Base-by-base conservation (phyloP, 108 stramenopile species). In the Discostella stelligeroides region DNA sequence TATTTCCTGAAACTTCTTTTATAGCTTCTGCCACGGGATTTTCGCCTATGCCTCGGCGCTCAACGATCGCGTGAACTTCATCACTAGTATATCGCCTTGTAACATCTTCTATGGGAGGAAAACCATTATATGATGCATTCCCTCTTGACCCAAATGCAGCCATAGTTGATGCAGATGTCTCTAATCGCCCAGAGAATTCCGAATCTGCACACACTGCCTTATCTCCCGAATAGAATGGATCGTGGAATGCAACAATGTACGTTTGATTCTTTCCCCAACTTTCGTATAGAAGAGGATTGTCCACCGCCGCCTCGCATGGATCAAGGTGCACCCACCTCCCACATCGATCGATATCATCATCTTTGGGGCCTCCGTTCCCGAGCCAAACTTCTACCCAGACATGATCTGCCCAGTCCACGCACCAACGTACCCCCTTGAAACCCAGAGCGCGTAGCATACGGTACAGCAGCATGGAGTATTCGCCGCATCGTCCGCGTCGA, bases 381-480 rank as follows among this genome's bases (percentile, higher is more conserved):
- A 82, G 17, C 47, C 60, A 42, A 14, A 80, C 60, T 60, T 88
- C 87, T 8, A 77, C 84, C 87, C 87, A 88, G 15, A 88, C 85
- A 66, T 88, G 87, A 74, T 88, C 87, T 12, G 82, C 73, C 87
- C 87, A 88, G 72, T 88, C 87, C 12, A 88, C 85, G 18, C 85
- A 76, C 87, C 87, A 88, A 66, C 87, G 67, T 23, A 74, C 51
- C 57, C 60, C 58, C 13, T 85, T 66, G 47, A 81, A 81, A 7
- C 83, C 83, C 20, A 84, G 42, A 0, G 80, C 70, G 38, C 84
- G 82, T 7, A 88, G 50, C 39, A 88, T 75, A 23, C 84, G 80
- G 46, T 75, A 88, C 21, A 88, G 53, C 42, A 88, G 57, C 77
- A 88, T 82, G 20, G 72, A 79, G 45, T 88, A 88, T 49, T 88